phyloP scores from a whole-genome alignment of 169 alveolate genomes.

The Plasmodium fragile region DNA sequence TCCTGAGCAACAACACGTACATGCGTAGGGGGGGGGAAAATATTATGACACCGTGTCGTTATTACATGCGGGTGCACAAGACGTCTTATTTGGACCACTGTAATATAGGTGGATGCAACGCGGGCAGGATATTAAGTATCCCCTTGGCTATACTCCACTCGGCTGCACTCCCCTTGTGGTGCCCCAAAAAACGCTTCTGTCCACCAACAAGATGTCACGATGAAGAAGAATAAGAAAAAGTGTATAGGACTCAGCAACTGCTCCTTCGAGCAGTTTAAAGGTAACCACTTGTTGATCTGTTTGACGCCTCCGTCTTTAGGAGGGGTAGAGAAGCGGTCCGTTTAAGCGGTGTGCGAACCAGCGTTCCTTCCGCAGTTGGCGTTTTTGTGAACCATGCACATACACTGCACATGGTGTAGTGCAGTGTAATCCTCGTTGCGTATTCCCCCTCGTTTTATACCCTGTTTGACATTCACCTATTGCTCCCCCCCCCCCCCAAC shows the following conservation, averaged over 20 bases:
- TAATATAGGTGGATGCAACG: not conserved
- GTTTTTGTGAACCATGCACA: not conserved
- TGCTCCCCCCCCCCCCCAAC: not conserved
- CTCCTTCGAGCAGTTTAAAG: slow-evolving; percentile 56
- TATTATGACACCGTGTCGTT: not conserved
- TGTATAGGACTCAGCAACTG: slow-evolving; percentile 54
- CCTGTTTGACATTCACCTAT: not conserved
- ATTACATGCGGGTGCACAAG: not conserved
- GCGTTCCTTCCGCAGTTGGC: not conserved
- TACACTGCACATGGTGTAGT: not conserved
- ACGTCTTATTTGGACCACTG: not conserved
- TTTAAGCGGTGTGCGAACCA: not conserved
- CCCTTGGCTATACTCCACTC: not conserved
- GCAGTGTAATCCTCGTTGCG: not conserved
- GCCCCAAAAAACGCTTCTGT: not conserved
- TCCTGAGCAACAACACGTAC: not conserved
- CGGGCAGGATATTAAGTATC: not conserved
- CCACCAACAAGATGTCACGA: slow-evolving; percentile 11
- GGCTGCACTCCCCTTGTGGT: no score
- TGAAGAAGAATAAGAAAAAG: slow-evolving; percentile 30
- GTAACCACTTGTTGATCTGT: slow-evolving; percentile 8
- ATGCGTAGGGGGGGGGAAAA: not conserved
- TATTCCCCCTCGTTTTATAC: not conserved
- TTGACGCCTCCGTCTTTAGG: not conserved
- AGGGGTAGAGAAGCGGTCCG: not conserved